Base-by-base conservation (phyloP, 176 grass and related monocot species). In the Phragmites australis region DNA sequence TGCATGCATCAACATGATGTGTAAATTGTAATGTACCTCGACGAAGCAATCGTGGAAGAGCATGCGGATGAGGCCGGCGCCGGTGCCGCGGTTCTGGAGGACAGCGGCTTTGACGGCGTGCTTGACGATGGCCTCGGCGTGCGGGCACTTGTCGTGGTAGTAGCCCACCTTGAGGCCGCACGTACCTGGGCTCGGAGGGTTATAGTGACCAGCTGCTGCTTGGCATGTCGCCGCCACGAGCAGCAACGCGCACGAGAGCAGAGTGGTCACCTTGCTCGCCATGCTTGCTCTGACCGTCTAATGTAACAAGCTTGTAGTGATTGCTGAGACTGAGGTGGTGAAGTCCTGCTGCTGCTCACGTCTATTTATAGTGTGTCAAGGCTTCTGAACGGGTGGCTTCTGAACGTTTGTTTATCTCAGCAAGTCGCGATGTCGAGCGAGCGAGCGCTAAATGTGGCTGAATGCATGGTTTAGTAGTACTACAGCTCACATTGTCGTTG, bases 11-110 rank as follows among this genome's bases (percentile, higher is more conserved):
- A 59, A 29, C 8, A 55, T 2, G 13, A 15, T 1, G n/a, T 25
- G 19, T 43, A 68, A 68, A 70, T 2, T 30, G 15, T 34, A 50
- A 22, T 0, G 19, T 59, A 60, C 73, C 69, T 81, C 61, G 19
- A 86, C 88, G 58, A 90, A 90, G 55, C 88, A 90, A 67, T 90
- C 88, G 26, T 93, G 91, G 84, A 90, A 93, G 54, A 82, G 77
- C 91, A 93, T 84, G 32, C 91, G 74, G 57, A 93, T 83, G 54
- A 90, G 40, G 7, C 84, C 85, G 16, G 91, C 91, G 52, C 84
- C 87, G 11, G 71, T 1, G n/a, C 84, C 88, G 22, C 72, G 65
- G 49, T 82, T n/a, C 1, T 13, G 14, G 3, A 13, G 52, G 27
- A 82, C 54, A 54, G 67, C 67, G 53, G 42, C 79, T 5, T 27